A percentile compares a stretch with the other conserved stretches of the same genome.
Evolutionary conservation across 139 green algal genomes (phyloP).

Genomic region (Chlamydomonas schloesseri): DNA sequence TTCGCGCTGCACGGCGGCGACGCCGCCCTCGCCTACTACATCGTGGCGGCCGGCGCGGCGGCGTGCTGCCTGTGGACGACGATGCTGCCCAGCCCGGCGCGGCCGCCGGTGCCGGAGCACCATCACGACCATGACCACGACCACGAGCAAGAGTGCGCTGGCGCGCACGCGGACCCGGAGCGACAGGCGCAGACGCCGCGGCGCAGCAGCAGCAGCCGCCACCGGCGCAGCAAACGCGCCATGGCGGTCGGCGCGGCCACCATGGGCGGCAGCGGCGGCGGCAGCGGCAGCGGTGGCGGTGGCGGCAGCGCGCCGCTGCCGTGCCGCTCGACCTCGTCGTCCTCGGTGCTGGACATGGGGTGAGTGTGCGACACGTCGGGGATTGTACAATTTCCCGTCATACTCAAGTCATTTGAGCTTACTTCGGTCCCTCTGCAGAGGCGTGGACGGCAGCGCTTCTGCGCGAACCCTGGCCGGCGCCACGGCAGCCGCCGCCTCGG

Average conservation of each 20-base stretch:
- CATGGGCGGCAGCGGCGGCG: too few relatives aligned
- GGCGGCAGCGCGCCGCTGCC: background rate
- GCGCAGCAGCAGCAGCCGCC: too few relatives aligned
- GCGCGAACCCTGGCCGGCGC: background rate
- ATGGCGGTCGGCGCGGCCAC: too few relatives aligned
- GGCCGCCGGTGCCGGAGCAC: background rate
- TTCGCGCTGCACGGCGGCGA: background rate
- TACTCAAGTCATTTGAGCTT: too few relatives aligned
- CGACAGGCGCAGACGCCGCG: too few relatives aligned
- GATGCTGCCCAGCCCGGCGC: conserved; percentile 3
- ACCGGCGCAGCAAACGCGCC: too few relatives aligned
- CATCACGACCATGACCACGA: background rate
- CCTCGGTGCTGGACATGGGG: background rate
- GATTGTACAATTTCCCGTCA: too few relatives aligned
- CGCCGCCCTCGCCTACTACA: conserved; percentile 16
- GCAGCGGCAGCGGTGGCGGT: background rate
- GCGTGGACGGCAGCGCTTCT: background rate
- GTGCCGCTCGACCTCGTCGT: background rate
- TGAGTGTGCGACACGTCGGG: background rate
- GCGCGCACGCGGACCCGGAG: background rate
- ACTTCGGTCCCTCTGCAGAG: too few relatives aligned
- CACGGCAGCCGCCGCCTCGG: background rate
- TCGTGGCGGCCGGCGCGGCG: background rate
- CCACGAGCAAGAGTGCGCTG: background rate
- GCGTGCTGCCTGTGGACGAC: conserved; percentile 2